A percentile compares a stretch with the other conserved stretches of the same genome.
Evolutionary conservation across 345 rosid genomes (phyloP).

Genomic region (Conringia planisiliqua): DNA sequence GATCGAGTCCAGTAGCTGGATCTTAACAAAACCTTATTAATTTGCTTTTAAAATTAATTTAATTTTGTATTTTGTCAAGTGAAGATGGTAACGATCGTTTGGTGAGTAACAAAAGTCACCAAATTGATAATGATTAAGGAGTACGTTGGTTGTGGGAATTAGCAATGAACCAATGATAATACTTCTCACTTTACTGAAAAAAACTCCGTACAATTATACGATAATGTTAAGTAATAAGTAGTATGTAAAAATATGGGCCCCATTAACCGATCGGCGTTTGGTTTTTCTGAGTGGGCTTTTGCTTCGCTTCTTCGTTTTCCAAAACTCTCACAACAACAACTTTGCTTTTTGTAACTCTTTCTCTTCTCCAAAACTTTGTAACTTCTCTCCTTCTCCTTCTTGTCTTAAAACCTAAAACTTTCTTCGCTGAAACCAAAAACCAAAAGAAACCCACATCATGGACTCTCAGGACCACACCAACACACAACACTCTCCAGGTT

Average conservation of each 20-base stretch:
- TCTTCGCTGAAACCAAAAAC: background rate
- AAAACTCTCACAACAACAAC: background rate
- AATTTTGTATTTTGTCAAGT: background rate
- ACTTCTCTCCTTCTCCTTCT: conserved; percentile 4
- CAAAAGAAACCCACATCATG: background rate
- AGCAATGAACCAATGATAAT: background rate
- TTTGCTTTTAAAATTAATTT: background rate
- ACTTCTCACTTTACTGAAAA: background rate
- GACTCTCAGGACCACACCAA: conserved; percentile 24
- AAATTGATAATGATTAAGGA: background rate
- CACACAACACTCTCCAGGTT: conserved; percentile 30
- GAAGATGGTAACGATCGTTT: background rate
- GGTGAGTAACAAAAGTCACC: conserved; percentile 11
- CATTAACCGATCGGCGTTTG: conserved; percentile 5
- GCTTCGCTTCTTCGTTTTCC: conserved; percentile 37
- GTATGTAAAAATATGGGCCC: background rate
- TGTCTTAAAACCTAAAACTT: conserved; percentile 13
- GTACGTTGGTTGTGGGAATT: background rate
- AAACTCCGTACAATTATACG: background rate
- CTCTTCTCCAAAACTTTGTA: background rate
- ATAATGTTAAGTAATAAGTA: too few relatives aligned
- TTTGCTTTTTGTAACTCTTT: background rate
- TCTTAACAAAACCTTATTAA: background rate
- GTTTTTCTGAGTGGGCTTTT: conserved; percentile 28
- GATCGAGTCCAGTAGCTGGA: background rate